Conservation (phyloP, 1,284 basidiomycete genomes). For the Sporisorium exsertum region DNA sequence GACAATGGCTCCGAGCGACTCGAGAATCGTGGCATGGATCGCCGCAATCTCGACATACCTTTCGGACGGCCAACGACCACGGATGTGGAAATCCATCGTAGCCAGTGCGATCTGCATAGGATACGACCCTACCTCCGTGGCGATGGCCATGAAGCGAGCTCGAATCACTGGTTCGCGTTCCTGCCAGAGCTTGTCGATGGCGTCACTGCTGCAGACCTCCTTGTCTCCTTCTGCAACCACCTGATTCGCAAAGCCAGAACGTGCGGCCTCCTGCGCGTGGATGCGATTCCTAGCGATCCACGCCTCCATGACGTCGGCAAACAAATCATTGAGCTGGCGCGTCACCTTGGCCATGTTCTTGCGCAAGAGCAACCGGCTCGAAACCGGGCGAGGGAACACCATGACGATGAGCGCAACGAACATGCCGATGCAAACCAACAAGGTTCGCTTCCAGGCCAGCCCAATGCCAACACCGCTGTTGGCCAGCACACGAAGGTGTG, state of each 20-base stretch:
- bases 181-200: slow-evolving; percentile 20
- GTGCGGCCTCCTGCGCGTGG: slow-evolving; percentile 70
- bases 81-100: slow-evolving; percentile 68
- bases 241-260: slow-evolving; percentile 70
- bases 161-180: slow-evolving; percentile 40
- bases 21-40: slow-evolving; percentile 52
- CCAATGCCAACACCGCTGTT: slow-evolving; percentile 70
- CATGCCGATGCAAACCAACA: slow-evolving; percentile 67
- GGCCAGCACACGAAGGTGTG: slow-evolving; percentile 42
- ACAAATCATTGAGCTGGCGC: slow-evolving; percentile 38
- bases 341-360: slow-evolving; percentile 71
- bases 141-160: slow-evolving; percentile 70
- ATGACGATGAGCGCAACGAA: slow-evolving; percentile 61
- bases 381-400: slow-evolving; percentile 71
- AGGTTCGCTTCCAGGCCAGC: slow-evolving; percentile 71
- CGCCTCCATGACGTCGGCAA: slow-evolving; percentile 32
- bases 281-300: slow-evolving; percentile 68
- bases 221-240: slow-evolving; percentile 70
- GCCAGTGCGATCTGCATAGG: slow-evolving; percentile 73
- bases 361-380: slow-evolving; percentile 73
- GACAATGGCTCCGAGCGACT: slow-evolving; percentile 46
- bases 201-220: slow-evolving; percentile 41
- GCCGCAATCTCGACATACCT: slow-evolving; percentile 72
- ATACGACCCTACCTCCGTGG: slow-evolving; percentile 69
- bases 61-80: slow-evolving; percentile 73